phyloP scores from a whole-genome alignment of 75 land plant species.

The Picea glauca region DNA sequence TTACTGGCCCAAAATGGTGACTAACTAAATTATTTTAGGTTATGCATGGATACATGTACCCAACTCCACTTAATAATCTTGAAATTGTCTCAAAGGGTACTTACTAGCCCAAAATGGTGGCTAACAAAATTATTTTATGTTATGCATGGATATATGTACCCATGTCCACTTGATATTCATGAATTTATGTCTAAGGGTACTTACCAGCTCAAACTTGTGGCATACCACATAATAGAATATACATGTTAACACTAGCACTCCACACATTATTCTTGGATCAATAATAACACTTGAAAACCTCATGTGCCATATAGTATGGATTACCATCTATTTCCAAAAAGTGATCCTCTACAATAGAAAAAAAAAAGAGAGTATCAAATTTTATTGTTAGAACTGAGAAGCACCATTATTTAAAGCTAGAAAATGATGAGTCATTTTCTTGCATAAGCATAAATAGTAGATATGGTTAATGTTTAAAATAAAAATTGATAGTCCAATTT shows the following conservation, averaged over 20 bases:
- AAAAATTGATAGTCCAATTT: too few species aligned
- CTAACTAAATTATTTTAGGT: too few species aligned
- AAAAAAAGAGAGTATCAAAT: neutral
- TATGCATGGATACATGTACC: too few species aligned
- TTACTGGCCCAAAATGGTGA: too few species aligned
- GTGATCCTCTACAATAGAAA: slow-evolving; percentile 24
- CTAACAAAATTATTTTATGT: too few species aligned
- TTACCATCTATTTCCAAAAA: slow-evolving; percentile 48
- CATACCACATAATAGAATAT: slow-evolving; percentile 45
- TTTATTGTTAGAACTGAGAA: neutral
- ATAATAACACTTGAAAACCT: slow-evolving; percentile 40
- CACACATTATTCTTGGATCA: slow-evolving; percentile 47
- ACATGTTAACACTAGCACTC: slow-evolving; percentile 52
- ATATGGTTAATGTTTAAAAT: neutral
- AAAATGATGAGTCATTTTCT: too few species aligned
- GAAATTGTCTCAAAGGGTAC: too few species aligned
- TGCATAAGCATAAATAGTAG: neutral
- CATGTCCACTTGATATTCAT: too few species aligned
- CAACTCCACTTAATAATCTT: too few species aligned
- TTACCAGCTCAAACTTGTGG: slow-evolving; percentile 73
- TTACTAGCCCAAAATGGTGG: too few species aligned
- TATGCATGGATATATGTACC: too few species aligned
- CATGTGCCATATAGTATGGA: slow-evolving; percentile 52
- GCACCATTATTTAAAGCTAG: neutral
- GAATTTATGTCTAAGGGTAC: too few species aligned